These are phyloP conservation scores for Serendipita sp. DNA, from an alignment of 768 basidiomycete species.

Conservation along the genomic window DNA sequence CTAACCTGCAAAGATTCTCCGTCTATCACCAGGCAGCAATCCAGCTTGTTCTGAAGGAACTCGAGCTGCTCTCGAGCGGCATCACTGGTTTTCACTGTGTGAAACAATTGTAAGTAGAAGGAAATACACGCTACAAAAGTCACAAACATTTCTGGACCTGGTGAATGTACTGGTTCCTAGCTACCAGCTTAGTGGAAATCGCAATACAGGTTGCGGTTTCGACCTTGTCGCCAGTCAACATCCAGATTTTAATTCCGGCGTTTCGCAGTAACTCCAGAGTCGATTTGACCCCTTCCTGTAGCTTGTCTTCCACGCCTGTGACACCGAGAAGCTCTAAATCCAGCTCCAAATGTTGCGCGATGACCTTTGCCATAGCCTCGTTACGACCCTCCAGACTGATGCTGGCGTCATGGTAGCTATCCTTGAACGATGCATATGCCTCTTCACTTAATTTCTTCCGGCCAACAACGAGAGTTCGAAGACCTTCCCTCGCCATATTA, in stretches of 20 bases:
- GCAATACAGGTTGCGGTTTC: constrained; percentile 98
- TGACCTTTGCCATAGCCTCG: constrained; percentile 61
- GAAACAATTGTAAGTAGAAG: neutral
- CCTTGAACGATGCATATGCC: constrained; percentile 58
- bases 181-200: constrained; percentile 89
- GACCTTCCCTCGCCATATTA: constrained; percentile 94
- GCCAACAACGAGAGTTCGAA: constrained; percentile 86
- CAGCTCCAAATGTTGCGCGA: constrained; percentile 61
- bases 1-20: constrained; percentile 85
- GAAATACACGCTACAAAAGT: constrained; percentile 6
- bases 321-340: constrained; percentile 85
- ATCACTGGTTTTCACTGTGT: constrained; percentile 68
- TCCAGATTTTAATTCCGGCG: constrained; percentile 98
- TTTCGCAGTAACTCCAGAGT: constrained; percentile 86
- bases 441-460: constrained; percentile 57
- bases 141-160: constrained; percentile 79
- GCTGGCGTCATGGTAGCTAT: constrained; percentile 57
- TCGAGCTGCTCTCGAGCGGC: constrained; percentile 78
- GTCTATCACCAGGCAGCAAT: constrained; percentile 96
- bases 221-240: constrained; percentile 98
- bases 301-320: constrained; percentile 97
- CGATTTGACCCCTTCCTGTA: constrained; percentile 91
- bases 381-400: constrained; percentile 62
- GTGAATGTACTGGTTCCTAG: constrained; percentile 92
- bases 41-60: constrained; percentile 83